Evolutionary conservation across 2,329 filamentous ascomycete genomes (phyloP).

Genomic region (Phyllosticta citriasiana): DNA sequence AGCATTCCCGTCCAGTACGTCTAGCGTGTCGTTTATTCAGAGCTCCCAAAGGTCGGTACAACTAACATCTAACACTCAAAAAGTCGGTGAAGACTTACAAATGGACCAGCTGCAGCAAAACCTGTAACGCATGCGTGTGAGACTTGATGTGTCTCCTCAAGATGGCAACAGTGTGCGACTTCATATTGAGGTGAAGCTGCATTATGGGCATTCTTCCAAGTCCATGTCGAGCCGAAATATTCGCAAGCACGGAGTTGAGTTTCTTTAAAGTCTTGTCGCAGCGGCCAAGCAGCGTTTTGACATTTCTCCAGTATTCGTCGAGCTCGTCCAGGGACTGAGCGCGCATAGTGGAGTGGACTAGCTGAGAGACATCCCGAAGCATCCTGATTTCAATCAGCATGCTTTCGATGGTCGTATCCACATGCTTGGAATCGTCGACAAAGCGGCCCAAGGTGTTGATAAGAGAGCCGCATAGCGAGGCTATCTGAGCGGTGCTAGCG

Average conservation of each 20-base stretch:
- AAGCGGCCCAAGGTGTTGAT: slow-evolving; percentile 3
- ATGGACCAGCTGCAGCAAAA: slow-evolving; percentile 1
- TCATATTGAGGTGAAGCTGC: slow-evolving; percentile 7
- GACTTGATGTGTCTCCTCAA: slow-evolving; percentile 6
- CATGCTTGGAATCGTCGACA: slow-evolving; percentile 3
- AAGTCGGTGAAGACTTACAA: neutral
- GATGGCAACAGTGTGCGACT: slow-evolving; percentile 5
- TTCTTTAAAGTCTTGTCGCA: neutral
- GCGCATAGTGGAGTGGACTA: neutral
- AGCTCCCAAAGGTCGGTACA: neutral
- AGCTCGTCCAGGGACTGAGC: neutral
- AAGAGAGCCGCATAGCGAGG: slow-evolving; percentile 6
- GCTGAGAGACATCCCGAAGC: neutral
- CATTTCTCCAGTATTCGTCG: slow-evolving; percentile 3
- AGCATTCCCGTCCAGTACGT: neutral
- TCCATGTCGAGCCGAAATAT: neutral
- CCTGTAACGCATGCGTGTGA: slow-evolving; percentile 7
- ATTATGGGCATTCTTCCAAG: neutral
- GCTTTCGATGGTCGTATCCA: slow-evolving; percentile 2
- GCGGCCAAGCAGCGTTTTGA: neutral
- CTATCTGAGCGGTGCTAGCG: slow-evolving; percentile 8
- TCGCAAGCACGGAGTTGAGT: neutral
- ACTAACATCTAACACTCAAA: neutral
- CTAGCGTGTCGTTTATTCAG: neutral
- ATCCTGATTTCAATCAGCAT: slow-evolving; percentile 4